phyloP scores from a whole-genome alignment of 331 rosid species.

The Cydonia oblonga region DNA sequence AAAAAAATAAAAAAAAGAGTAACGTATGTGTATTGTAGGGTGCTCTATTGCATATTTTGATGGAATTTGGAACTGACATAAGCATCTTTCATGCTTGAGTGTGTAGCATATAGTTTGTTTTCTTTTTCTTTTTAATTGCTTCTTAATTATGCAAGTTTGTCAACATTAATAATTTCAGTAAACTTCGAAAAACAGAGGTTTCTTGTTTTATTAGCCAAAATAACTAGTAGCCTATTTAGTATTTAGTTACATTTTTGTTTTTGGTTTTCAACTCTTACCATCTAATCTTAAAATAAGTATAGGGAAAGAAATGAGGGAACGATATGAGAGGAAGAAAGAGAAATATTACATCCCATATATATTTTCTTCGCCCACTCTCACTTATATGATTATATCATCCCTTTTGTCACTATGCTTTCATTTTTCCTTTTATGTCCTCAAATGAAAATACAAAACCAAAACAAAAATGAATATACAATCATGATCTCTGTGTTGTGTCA shows the following conservation, averaged over 20 bases:
- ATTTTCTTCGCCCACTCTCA: not conserved
- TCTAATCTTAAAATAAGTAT: not conserved
- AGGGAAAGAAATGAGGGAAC: not conserved
- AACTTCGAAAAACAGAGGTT: not conserved
- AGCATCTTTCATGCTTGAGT: not conserved
- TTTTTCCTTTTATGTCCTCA: not conserved
- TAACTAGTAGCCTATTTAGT: not conserved
- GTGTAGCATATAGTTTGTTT: not conserved
- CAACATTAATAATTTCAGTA: not conserved
- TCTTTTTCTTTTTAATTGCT: not conserved
- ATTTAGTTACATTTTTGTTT: not conserved
- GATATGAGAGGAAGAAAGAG: not conserved
- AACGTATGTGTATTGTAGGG: not conserved
- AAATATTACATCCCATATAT: not conserved
- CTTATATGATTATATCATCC: not conserved
- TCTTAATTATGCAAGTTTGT: not conserved
- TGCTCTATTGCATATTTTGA: not conserved
- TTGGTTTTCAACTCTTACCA: not conserved
- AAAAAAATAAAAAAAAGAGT: not conserved
- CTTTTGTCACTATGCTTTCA: not conserved
- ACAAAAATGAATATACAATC: not conserved
- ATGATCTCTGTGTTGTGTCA: not conserved
- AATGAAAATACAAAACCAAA: not conserved
- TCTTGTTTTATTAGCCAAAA: not conserved
- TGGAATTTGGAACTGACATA: not conserved